These are phyloP conservation scores for Gomphus bonarii DNA, from an alignment of 1,284 basidiomycete species.

Conservation along the genomic window DNA sequence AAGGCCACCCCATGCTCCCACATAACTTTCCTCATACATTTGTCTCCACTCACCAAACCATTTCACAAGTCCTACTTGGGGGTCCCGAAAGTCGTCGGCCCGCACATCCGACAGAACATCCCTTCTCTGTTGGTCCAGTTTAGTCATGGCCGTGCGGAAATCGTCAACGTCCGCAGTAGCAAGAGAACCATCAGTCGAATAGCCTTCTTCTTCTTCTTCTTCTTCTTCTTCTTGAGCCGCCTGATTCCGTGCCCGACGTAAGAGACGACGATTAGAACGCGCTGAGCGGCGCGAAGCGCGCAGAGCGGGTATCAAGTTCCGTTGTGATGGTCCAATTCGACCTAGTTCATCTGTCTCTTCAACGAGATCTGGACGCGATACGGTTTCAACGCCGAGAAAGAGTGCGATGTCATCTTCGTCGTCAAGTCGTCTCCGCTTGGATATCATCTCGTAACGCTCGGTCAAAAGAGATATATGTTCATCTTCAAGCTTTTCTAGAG, in stretches of 20 bases:
- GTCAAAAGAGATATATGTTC: slow-evolving; percentile 66
- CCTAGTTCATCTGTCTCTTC: slow-evolving; percentile 60
- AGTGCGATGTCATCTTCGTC: slow-evolving; percentile 74
- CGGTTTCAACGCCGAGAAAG: slow-evolving; percentile 50
- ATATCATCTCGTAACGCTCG: slow-evolving; percentile 66
- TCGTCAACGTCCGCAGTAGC: slow-evolving; percentile 56
- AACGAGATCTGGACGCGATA: slow-evolving; percentile 20
- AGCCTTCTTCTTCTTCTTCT: too few relatives aligned
- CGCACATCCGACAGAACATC: slow-evolving; percentile 75
- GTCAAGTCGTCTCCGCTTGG: slow-evolving; percentile 56
- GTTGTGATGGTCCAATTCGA: slow-evolving; percentile 34
- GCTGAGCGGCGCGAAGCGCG: slow-evolving; percentile 31
- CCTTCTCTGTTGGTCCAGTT: slow-evolving; percentile 41
- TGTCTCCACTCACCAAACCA: slow-evolving; percentile 78
- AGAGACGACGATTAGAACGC: slow-evolving; percentile 26
- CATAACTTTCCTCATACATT: slow-evolving; percentile 72
- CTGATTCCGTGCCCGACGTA: slow-evolving; percentile 27
- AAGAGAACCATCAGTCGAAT: slow-evolving; percentile 76
- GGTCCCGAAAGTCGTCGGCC: slow-evolving; percentile 78
- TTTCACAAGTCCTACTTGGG: slow-evolving; percentile 55
- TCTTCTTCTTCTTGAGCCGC: slow-evolving; percentile 46
- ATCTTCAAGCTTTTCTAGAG: slow-evolving; percentile 77
- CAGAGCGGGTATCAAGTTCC: slow-evolving; percentile 44
- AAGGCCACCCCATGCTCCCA: slow-evolving; percentile 82
- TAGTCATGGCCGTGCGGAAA: slow-evolving; percentile 53